phyloP scores from a whole-genome alignment of 192 early-diverging fungal species.

The Backusella morwellensis region DNA sequence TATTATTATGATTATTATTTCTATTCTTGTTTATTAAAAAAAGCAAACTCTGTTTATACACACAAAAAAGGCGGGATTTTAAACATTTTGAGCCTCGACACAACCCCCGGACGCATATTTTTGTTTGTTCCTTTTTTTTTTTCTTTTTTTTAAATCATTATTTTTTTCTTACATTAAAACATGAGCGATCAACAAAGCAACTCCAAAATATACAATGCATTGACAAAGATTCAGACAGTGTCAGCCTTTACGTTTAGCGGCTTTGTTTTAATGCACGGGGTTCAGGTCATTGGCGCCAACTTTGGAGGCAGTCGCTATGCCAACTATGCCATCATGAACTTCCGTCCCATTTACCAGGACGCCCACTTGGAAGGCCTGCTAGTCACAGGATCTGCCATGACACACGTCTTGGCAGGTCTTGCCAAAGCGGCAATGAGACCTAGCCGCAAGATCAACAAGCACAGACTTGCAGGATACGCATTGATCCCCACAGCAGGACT shows the following conservation, averaged over 20 bases:
- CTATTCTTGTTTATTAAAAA: background rate
- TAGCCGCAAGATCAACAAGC: slow-evolving; percentile 3
- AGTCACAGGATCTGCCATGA: slow-evolving; percentile 20
- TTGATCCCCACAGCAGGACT: slow-evolving; percentile 24
- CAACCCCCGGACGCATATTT: background rate
- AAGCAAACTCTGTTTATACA: background rate
- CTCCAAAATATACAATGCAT: slow-evolving; percentile 9
- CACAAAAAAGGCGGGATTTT: background rate
- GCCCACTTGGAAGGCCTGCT: slow-evolving; percentile 25
- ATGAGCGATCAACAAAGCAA: background rate
- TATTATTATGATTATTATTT: background rate
- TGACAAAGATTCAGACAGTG: slow-evolving; percentile 17
- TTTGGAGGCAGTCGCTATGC: slow-evolving; percentile 15
- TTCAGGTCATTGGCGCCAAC: slow-evolving; percentile 17
- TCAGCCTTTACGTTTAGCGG: slow-evolving; percentile 26
- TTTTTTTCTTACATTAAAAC: background rate
- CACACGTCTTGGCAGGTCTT: slow-evolving; percentile 19
- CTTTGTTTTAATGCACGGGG: slow-evolving; percentile 29
- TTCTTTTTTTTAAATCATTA: background rate
- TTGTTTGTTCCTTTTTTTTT: background rate
- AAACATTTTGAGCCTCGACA: background rate
- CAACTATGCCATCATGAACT: slow-evolving; percentile 26
- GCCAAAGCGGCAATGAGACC: slow-evolving; percentile 17
- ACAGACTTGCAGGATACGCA: slow-evolving; percentile 10
- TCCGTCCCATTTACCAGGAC: slow-evolving; percentile 35